phyloP scores from a whole-genome alignment of 2,329 filamentous ascomycete genomes.

The Aspergillus carbonarius region DNA sequence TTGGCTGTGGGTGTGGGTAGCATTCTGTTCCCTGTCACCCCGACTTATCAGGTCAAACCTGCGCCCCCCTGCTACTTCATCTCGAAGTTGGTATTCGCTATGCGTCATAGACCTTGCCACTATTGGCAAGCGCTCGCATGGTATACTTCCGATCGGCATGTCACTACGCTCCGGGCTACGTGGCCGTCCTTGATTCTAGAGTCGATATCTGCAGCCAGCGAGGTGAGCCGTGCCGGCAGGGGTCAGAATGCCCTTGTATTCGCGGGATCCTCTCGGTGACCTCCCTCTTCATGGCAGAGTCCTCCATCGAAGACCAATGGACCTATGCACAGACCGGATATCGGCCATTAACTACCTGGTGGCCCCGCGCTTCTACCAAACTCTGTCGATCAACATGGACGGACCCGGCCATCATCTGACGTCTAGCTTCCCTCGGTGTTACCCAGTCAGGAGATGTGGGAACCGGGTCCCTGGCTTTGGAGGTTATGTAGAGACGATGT shows the following conservation, averaged over 20 bases:
- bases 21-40: not conserved
- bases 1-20: not conserved
- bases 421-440: not conserved
- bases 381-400: not conserved
- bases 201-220: not conserved
- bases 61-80: too few species aligned
- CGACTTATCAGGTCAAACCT: not conserved
- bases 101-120: too few species aligned
- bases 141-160: too few species aligned
- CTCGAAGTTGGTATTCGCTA: too few species aligned
- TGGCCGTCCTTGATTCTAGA: not conserved
- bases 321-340: slow-evolving; percentile 2
- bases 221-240: not conserved
- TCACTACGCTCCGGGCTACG: not conserved
- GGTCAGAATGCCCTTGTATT: not conserved
- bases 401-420: not conserved
- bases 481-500: not conserved
- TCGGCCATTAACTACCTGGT: not conserved
- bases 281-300: not conserved
- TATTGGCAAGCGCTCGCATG: too few species aligned
- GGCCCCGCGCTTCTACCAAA: not conserved
- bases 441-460: not conserved
- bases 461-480: not conserved
- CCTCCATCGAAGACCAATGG: not conserved
- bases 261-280: not conserved